Percentiles rank a stretch among this genome's conserved stretches.
Conservation (phyloP, 768 basidiomycete species). For the Lactarius sp. region DNA sequence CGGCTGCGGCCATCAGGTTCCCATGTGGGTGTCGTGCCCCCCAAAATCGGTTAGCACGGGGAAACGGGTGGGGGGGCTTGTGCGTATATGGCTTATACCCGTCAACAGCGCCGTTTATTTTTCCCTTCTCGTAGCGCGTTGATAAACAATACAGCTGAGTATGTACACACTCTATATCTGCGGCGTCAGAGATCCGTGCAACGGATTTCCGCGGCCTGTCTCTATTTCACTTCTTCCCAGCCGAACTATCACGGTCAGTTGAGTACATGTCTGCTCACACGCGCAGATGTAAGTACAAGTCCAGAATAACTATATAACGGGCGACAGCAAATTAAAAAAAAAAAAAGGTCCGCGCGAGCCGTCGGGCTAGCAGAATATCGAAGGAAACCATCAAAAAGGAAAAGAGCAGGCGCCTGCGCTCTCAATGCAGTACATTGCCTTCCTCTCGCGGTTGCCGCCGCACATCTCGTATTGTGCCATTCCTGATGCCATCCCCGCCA, state of each 20-base stretch:
- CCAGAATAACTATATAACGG: slow-evolving; percentile 13
- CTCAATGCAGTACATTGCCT: slow-evolving; percentile 10
- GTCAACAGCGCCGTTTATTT: neutral
- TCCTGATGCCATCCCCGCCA: slow-evolving; percentile 12
- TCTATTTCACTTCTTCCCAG: neutral
- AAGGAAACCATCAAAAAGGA: slow-evolving; percentile 13
- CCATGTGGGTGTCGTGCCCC: slow-evolving; percentile 14
- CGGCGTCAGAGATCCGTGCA: slow-evolving; percentile 3
- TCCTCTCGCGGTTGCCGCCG: slow-evolving; percentile 14
- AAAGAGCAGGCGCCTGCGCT: neutral
- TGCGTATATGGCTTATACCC: slow-evolving; percentile 1
- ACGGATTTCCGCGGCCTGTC: slow-evolving; percentile 10
- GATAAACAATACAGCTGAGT: neutral
- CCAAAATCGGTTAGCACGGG: slow-evolving; percentile 20
- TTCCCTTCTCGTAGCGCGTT: neutral
- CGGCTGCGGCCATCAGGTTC: neutral
- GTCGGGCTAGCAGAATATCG: slow-evolving; percentile 14
- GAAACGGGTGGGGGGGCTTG: neutral
- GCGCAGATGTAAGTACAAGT: slow-evolving; percentile 20
- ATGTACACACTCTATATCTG: slow-evolving; percentile 6
- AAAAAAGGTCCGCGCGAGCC: slow-evolving; percentile 9
- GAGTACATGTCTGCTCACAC: slow-evolving; percentile 19
- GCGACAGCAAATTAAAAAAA: neutral
- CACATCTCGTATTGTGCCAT: slow-evolving; percentile 12
- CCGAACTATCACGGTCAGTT: slow-evolving; percentile 14